A percentile compares a stretch with the other conserved stretches of the same genome.
These are phyloP conservation scores for Sistotremastrum niveocremeum DNA, from an alignment of 768 basidiomycete genomes.

Conservation along the genomic window DNA sequence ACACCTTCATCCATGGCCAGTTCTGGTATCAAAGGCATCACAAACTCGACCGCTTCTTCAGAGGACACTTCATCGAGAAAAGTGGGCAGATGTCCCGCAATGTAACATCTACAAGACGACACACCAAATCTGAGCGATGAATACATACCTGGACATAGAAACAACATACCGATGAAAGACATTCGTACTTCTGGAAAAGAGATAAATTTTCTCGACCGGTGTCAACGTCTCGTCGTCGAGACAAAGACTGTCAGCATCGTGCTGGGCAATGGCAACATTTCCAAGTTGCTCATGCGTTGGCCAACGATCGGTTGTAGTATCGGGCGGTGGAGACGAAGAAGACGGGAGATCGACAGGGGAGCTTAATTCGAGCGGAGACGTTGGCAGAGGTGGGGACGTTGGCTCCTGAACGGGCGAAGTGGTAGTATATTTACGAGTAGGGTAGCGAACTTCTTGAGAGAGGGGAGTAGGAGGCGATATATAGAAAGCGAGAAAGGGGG, in stretches of 20 bases:
- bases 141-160: neutral
- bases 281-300: neutral
- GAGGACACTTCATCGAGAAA: slow-evolving; percentile 66
- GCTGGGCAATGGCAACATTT: neutral
- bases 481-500: no score
- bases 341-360: neutral
- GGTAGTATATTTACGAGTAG: slow-evolving; percentile 13
- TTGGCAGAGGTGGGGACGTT: slow-evolving; percentile 17
- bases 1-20: slow-evolving; percentile 79
- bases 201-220: slow-evolving; percentile 84
- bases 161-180: slow-evolving; percentile 36
- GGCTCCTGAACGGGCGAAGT: slow-evolving; percentile 10
- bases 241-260: slow-evolving; percentile 16
- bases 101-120: slow-evolving; percentile 46
- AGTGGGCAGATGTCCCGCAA: slow-evolving; percentile 69
- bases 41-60: slow-evolving; percentile 84
- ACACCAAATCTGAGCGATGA: neutral
- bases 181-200: slow-evolving; percentile 70
- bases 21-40: slow-evolving; percentile 75
- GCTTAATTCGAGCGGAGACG: slow-evolving; percentile 7
- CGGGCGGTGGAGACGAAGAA: neutral
- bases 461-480: neutral
- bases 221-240: slow-evolving; percentile 72
- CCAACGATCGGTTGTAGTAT: neutral
- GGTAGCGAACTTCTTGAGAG: neutral